Percentiles rank a stretch among this genome's conserved stretches.
Evolutionary conservation across 495 filamentous ascomycete genomes (phyloP).

Genomic region (Aspergillus egyptiacus): DNA sequence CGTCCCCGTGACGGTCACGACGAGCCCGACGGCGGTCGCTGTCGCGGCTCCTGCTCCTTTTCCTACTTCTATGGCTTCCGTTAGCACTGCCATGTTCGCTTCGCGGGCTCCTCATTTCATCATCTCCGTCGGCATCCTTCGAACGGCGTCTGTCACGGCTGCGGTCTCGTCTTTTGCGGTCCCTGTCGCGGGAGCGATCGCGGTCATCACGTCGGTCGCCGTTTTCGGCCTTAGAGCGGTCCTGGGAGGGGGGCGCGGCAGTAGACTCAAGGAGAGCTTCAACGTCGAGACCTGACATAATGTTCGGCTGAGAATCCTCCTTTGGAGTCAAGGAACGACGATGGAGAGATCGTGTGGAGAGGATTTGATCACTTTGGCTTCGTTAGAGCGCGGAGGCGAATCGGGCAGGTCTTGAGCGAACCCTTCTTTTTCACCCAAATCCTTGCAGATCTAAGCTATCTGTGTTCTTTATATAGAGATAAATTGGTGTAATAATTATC

Average conservation of each 20-base stretch:
- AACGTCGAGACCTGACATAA: conserved; percentile 87
- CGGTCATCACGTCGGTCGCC: conserved; percentile 53
- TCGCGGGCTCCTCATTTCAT: conserved; percentile 61
- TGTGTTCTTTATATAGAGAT: background rate
- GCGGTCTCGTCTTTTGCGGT: conserved; percentile 51
- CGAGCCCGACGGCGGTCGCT: conserved; percentile 73
- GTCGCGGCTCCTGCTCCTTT: conserved; percentile 75
- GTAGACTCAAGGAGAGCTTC: conserved; percentile 92
- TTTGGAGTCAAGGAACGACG: conserved; percentile 14
- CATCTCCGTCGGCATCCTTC: conserved; percentile 58
- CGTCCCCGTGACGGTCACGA: conserved; percentile 67
- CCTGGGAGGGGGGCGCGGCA: conserved; percentile 55
- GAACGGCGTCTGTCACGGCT: conserved; percentile 64
- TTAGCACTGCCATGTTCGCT: conserved; percentile 79
- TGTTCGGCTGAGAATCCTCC: conserved; percentile 19
- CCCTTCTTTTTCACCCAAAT: conserved; percentile 30
- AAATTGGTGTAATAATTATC: background rate
- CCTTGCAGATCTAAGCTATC: conserved; percentile 13
- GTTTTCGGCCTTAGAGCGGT: conserved; percentile 51
- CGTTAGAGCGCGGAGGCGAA: conserved; percentile 39
- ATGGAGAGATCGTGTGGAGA: conserved; percentile 25
- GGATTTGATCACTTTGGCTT: conserved; percentile 41
- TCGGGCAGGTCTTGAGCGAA: conserved; percentile 29
- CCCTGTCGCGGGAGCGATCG: conserved; percentile 53
- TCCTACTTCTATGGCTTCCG: conserved; percentile 78